Conservation (phyloP, 2,329 filamentous ascomycete species). For the Aureobasidium uvarum region DNA sequence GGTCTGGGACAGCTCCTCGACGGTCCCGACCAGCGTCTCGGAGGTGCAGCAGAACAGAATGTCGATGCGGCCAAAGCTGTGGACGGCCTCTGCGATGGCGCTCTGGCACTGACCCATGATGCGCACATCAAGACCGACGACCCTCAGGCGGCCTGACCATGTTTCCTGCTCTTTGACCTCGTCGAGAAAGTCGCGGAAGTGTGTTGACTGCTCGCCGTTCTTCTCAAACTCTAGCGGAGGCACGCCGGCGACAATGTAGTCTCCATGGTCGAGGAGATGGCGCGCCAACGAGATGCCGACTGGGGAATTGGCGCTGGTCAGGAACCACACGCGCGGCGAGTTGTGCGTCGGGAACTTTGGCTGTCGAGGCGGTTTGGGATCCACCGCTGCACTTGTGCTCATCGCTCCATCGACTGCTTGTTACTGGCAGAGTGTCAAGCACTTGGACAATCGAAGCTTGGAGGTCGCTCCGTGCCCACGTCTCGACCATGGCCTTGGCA, state of each 20-base stretch:
- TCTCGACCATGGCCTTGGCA: conserved; percentile 8
- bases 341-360: conserved; percentile 60
- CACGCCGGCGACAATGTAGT: conserved; percentile 83
- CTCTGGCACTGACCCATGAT: conserved; percentile 72
- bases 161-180: conserved; percentile 61
- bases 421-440: background rate
- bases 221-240: conserved; percentile 72
- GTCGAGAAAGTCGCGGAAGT: conserved; percentile 76
- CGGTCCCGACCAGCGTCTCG: conserved; percentile 83
- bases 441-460: background rate
- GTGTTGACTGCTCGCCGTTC: conserved; percentile 66
- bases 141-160: conserved; percentile 74
- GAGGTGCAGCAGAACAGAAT: conserved; percentile 87
- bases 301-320: conserved; percentile 83
- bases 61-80: conserved; percentile 81
- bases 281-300: conserved; percentile 79
- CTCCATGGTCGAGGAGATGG: conserved; percentile 82
- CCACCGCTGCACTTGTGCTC: conserved; percentile 25
- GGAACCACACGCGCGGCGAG: conserved; percentile 83
- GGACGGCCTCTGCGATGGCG: conserved; percentile 80
- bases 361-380: conserved; percentile 37
- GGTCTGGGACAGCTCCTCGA: conserved; percentile 81
- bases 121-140: conserved; percentile 59
- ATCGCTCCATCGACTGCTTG: conserved; percentile 7
- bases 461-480: background rate